Percentiles rank a stretch among this genome's conserved stretches.
Evolutionary conservation across 2,329 filamentous ascomycete species (phyloP).

Genomic region (Aspergillus puulaauensis): DNA sequence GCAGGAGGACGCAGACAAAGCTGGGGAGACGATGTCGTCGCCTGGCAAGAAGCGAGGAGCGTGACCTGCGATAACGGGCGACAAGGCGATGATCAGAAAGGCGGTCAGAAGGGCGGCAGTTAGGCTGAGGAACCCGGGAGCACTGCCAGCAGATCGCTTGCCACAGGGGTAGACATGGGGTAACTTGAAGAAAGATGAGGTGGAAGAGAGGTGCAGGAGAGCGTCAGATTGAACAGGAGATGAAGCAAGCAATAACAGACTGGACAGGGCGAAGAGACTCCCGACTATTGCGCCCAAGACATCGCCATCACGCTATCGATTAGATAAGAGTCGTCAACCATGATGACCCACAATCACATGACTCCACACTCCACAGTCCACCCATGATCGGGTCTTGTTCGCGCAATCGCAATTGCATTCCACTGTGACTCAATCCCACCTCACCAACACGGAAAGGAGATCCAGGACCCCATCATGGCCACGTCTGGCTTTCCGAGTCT

Average conservation of each 20-base stretch:
- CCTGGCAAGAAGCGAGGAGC: constrained; percentile 18
- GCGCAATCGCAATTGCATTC: constrained; percentile 1
- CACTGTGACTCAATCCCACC: constrained; percentile 7
- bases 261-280: neutral
- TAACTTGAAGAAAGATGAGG: neutral
- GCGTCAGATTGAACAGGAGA: neutral
- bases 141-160: neutral
- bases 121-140: constrained; percentile 10
- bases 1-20: constrained; percentile 23
- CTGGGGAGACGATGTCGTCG: constrained; percentile 16
- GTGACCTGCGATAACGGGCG: constrained; percentile 34
- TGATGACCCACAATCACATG: neutral
- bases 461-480: neutral
- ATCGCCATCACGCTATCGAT: constrained; percentile 14
- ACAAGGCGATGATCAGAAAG: constrained; percentile 20
- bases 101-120: constrained; percentile 35
- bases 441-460: neutral
- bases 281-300: neutral
- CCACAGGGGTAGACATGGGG: neutral
- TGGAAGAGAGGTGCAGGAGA: neutral
- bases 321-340: constrained; percentile 10
- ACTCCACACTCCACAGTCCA: neutral
- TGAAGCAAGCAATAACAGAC: neutral
- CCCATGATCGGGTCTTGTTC: neutral
- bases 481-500: neutral